Conservation (phyloP, 192 early-diverging fungal genomes). For the Backusella macrospora region DNA sequence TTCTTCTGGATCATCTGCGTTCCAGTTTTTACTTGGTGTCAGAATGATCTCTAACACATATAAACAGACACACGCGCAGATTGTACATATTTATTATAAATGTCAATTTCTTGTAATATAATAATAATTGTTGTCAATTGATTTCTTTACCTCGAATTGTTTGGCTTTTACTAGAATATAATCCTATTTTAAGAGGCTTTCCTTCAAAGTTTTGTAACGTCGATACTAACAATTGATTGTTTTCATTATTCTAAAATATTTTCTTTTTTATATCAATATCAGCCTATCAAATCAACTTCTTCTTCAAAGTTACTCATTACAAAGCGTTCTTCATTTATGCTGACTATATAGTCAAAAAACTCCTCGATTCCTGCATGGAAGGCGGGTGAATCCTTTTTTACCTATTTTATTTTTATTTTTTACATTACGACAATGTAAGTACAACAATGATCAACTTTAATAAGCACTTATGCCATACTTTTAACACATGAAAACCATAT, state of each 20-base stretch:
- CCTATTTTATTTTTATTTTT: slow-evolving; percentile 41
- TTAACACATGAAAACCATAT: slow-evolving; percentile 70
- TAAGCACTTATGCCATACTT: too few relatives aligned
- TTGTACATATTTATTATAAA: not conserved
- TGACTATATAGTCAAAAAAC: slow-evolving; percentile 77
- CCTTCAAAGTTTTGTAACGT: slow-evolving; percentile 47
- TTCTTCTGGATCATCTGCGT: slow-evolving; percentile 33
- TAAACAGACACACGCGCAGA: not conserved
- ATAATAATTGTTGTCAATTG: not conserved
- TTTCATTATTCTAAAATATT: slow-evolving; percentile 21
- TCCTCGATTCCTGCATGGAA: slow-evolving; percentile 62
- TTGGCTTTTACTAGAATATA: slow-evolving; percentile 64
- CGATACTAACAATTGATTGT: slow-evolving; percentile 44
- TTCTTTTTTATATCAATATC: not conserved
- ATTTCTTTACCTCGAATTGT: slow-evolving; percentile 45
- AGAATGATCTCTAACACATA: slow-evolving; percentile 31
- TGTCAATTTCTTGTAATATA: not conserved
- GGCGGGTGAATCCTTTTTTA: slow-evolving; percentile 67
- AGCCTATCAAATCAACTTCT: not conserved
- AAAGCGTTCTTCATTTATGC: slow-evolving; percentile 57
- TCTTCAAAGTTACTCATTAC: slow-evolving; percentile 29
- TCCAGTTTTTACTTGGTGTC: slow-evolving; percentile 37
- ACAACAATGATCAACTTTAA: too few relatives aligned
- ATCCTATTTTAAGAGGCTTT: slow-evolving; percentile 49
- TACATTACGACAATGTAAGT: not conserved